phyloP scores from a whole-genome alignment of 2,329 filamentous ascomycete species.

The Pyrenochaeta sp. region DNA sequence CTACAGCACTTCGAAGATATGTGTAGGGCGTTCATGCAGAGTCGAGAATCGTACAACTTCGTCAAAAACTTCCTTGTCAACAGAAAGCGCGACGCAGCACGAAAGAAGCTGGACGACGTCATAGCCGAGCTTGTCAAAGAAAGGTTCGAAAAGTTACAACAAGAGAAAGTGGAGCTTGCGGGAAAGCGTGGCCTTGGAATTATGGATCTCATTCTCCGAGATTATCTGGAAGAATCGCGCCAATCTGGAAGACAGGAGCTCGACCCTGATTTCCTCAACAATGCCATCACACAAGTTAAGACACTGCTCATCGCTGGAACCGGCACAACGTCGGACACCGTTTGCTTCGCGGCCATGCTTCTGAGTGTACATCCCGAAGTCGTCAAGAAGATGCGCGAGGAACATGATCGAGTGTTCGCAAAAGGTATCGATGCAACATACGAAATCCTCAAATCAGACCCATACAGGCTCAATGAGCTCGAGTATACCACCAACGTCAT shows the following conservation, averaged over 20 bases:
- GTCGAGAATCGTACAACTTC: conserved; percentile 30
- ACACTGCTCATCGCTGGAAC: conserved; percentile 55
- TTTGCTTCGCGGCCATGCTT: conserved; percentile 43
- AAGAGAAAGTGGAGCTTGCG: conserved; percentile 45
- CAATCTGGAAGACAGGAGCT: conserved; percentile 22
- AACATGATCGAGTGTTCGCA: conserved; percentile 64
- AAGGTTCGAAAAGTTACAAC: conserved; percentile 44
- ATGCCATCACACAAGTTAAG: conserved; percentile 49
- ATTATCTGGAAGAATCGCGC: conserved; percentile 31
- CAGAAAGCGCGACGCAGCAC: conserved; percentile 15
- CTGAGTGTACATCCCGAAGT: conserved; percentile 39
- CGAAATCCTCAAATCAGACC: conserved; percentile 52
- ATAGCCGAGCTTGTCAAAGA: conserved; percentile 48
- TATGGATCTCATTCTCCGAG: conserved; percentile 45
- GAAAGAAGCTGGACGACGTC: conserved; percentile 40
- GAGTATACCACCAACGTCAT: conserved; percentile 62
- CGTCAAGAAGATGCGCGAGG: conserved; percentile 49
- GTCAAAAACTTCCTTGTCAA: conserved; percentile 22
- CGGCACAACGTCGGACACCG: conserved; percentile 51
- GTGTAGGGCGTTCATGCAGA: conserved; percentile 15
- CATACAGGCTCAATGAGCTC: conserved; percentile 60
- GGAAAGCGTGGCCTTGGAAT: conserved; percentile 47
- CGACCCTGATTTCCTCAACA: conserved; percentile 47
- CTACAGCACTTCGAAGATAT: conserved; percentile 32
- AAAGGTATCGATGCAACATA: conserved; percentile 49